Conservation (phyloP, 2,329 filamentous ascomycete species). For the Chrysoporthe puriensis region DNA sequence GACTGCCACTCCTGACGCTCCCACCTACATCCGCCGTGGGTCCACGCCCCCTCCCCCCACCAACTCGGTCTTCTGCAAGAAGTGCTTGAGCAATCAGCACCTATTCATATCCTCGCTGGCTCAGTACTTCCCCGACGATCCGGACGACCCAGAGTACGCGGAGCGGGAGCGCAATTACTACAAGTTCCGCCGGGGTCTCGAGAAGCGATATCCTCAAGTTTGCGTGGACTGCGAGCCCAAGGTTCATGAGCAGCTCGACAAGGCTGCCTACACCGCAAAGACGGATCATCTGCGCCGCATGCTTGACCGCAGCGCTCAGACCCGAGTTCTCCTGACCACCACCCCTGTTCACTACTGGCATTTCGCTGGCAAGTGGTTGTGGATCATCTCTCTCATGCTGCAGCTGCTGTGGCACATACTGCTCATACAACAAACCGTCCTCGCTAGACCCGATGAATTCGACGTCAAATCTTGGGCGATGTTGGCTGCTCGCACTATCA, state of each 20-base stretch:
- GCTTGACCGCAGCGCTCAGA: slow-evolving; percentile 66
- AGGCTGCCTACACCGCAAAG: slow-evolving; percentile 79
- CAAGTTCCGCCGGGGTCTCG: slow-evolving; percentile 71
- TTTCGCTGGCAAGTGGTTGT: slow-evolving; percentile 48
- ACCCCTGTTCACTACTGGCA: slow-evolving; percentile 50
- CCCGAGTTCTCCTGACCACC: slow-evolving; percentile 44
- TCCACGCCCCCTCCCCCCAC: slow-evolving; percentile 41
- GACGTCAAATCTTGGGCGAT: slow-evolving; percentile 32
- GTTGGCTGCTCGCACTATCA: slow-evolving; percentile 13
- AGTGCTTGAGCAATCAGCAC: slow-evolving; percentile 87
- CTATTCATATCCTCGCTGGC: slow-evolving; percentile 76
- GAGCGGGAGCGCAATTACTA: slow-evolving; percentile 71
- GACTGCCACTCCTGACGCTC: slow-evolving; percentile 49
- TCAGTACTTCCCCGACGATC: slow-evolving; percentile 73
- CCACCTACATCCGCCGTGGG: slow-evolving; percentile 51
- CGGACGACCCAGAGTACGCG: slow-evolving; percentile 68
- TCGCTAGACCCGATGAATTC: slow-evolving; percentile 6
- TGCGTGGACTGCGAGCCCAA: slow-evolving; percentile 79
- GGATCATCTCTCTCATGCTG: slow-evolving; percentile 51
- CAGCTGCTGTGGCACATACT: slow-evolving; percentile 57
- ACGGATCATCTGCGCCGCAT: slow-evolving; percentile 78
- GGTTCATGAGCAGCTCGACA: slow-evolving; percentile 70
- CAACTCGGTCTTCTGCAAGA: slow-evolving; percentile 66
- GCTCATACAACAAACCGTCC: slow-evolving; percentile 37
- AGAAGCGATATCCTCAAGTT: slow-evolving; percentile 85